Base-by-base conservation (phyloP, 2,329 filamentous ascomycete species). In the Aspergillus novofumigatus region DNA sequence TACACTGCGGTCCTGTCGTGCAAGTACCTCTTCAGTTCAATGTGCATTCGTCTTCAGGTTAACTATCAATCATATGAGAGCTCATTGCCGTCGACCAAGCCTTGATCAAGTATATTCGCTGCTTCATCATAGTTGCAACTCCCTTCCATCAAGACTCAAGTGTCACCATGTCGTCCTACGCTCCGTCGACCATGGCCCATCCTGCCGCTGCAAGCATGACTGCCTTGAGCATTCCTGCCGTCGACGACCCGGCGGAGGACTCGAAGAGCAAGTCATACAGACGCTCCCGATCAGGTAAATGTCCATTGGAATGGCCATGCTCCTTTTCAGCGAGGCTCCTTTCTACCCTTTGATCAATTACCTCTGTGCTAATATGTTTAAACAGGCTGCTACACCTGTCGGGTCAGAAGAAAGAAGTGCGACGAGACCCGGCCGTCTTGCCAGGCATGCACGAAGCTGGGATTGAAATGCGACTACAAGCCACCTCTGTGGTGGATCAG, bases 401-500 rank as follows among this genome's bases (percentile, higher is more conserved):
- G 86, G 59, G 71, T 88, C 60, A 81, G 86, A 70, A 74, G 86
- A 62, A 88, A 88, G 78, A 88, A 88, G 78, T 88, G 86, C 67
- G 85, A 88, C 62, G 86, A 88, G 69, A 79, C 77, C 59, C 86
- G 85, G 66, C 80, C 83, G 26, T 71, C 78, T 47, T 88, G 86
- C 71, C 80, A 78, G 65, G 82, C 84, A 55, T 88, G 86, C 76
- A 80, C 78, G 61, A 83, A 86, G 69, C 86, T 97, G 56, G 89
- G 90, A 53, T 82, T 97, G 55, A 82, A 83, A 67, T 97, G 93
- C 79, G 91, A 97, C 80, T 97, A 97, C 80, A 96, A 95, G 82
- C 82, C 92, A 71, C 94, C 93, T 45, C 85, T 89, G 78, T 97
- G 94, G 94, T 97, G 93, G 93, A 89, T 87, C 78, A 96, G 93